These are phyloP conservation scores for Ganoderma lingzhi DNA, from an alignment of 1,284 basidiomycete genomes.

Conservation along the genomic window DNA sequence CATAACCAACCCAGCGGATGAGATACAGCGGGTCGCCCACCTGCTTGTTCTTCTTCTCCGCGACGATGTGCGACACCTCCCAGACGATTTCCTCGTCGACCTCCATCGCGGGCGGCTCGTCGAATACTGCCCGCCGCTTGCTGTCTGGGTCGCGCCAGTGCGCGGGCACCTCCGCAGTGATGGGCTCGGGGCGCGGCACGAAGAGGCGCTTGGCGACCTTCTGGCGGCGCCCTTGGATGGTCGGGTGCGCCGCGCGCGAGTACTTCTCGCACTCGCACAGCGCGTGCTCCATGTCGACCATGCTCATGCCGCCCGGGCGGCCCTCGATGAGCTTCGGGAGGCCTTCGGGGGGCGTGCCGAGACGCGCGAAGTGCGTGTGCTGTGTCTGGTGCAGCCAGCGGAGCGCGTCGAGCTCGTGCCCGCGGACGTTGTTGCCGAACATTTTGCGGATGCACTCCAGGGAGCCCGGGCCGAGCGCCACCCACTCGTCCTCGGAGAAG, in stretches of 20 bases:
- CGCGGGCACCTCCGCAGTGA: constrained; percentile 42
- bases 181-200: constrained; percentile 33
- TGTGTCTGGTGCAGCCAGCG: constrained; percentile 48
- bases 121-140: constrained; percentile 19
- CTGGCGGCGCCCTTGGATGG: constrained; percentile 41
- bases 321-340: constrained; percentile 40
- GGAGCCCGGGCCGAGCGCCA: constrained; percentile 50
- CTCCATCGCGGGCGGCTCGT: constrained; percentile 33
- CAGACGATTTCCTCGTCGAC: constrained; percentile 37
- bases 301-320: constrained; percentile 38
- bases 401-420: constrained; percentile 47
- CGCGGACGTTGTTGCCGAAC: constrained; percentile 45
- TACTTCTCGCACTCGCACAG: constrained; percentile 56
- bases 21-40: constrained; percentile 41
- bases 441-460: constrained; percentile 49
- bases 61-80: constrained; percentile 47
- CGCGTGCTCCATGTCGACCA: constrained; percentile 55
- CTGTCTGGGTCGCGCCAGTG: constrained; percentile 39
- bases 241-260: constrained; percentile 43
- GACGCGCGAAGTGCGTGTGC: constrained; percentile 46
- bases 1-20: constrained; percentile 57
- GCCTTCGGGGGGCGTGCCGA: constrained; percentile 40
- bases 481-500: constrained; percentile 51
- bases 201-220: constrained; percentile 35
- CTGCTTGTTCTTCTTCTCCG: constrained; percentile 36